These are phyloP conservation scores for Besnoitia besnoiti DNA, from an alignment of 169 alveolate species.

Conservation along the genomic window DNA sequence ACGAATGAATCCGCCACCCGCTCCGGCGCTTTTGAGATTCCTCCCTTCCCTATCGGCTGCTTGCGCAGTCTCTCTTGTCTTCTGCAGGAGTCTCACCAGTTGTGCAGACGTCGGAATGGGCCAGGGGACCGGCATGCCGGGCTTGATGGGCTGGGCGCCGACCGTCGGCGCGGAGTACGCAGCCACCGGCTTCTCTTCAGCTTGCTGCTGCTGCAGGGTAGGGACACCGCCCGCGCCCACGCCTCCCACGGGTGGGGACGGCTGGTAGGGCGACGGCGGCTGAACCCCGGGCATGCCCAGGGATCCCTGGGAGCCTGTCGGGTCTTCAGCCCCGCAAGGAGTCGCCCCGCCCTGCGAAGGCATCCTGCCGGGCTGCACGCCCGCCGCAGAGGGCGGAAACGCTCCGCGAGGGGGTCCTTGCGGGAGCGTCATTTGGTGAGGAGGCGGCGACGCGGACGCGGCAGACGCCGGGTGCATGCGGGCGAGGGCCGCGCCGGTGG, in stretches of 20 bases:
- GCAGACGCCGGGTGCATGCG: background rate
- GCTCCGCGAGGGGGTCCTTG: background rate
- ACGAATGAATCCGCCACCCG: too few relatives aligned
- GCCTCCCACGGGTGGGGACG: too few relatives aligned
- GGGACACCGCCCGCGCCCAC: constrained; percentile 9
- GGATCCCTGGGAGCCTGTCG: background rate
- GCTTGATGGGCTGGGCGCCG: constrained; percentile 62
- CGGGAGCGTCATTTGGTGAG: background rate
- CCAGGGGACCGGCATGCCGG: constrained; percentile 66
- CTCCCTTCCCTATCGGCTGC: background rate
- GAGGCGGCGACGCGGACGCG: background rate
- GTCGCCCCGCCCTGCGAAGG: background rate
- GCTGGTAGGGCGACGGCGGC: background rate
- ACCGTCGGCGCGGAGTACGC: constrained; percentile 63
- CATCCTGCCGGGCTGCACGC: background rate
- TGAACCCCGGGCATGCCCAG: background rate
- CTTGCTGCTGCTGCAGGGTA: constrained; percentile 34
- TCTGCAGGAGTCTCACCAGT: constrained; percentile 20
- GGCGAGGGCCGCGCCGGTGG: background rate
- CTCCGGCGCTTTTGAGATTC: background rate
- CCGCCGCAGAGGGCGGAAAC: constrained; percentile 14
- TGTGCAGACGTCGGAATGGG: constrained; percentile 65
- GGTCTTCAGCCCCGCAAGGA: background rate
- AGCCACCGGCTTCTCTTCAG: background rate
- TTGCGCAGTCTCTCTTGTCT: background rate